Evolutionary conservation across 2,329 filamentous ascomycete genomes (phyloP).

Genomic region (Fusarium sp.): DNA sequence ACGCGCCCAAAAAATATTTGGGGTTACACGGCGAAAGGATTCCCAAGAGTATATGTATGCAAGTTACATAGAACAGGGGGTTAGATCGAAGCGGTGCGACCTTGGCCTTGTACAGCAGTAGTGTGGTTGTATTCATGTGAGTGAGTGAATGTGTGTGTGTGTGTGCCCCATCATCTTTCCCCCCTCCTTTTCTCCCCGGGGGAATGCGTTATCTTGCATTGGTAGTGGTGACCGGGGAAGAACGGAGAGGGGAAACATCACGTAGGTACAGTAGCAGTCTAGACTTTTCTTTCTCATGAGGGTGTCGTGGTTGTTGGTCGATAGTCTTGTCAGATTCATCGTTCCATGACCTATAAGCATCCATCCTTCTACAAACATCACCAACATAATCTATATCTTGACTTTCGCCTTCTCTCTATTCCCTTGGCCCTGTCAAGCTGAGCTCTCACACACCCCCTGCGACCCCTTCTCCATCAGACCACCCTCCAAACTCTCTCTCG

Average conservation of each 20-base stretch:
- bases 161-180: background rate
- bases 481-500: background rate
- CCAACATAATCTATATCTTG: background rate
- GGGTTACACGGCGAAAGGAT: constrained; percentile 37
- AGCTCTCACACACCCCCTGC: background rate
- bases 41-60: background rate
- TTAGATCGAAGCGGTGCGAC: background rate
- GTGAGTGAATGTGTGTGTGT: background rate
- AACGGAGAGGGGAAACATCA: constrained; percentile 4
- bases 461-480: constrained; percentile 3
- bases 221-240: constrained; percentile 20
- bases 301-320: background rate
- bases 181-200: background rate
- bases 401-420: background rate
- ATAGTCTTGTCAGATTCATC: background rate
- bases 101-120: background rate
- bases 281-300: background rate
- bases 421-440: background rate
- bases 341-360: background rate
- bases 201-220: constrained; percentile 41
- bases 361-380: background rate
- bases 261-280: background rate
- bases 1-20: constrained; percentile 5
- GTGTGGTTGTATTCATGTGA: constrained; percentile 17
- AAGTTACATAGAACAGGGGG: background rate